Base-by-base conservation (phyloP, 2,329 filamentous ascomycete species). In the Ilyonectria mors-panacis region DNA sequence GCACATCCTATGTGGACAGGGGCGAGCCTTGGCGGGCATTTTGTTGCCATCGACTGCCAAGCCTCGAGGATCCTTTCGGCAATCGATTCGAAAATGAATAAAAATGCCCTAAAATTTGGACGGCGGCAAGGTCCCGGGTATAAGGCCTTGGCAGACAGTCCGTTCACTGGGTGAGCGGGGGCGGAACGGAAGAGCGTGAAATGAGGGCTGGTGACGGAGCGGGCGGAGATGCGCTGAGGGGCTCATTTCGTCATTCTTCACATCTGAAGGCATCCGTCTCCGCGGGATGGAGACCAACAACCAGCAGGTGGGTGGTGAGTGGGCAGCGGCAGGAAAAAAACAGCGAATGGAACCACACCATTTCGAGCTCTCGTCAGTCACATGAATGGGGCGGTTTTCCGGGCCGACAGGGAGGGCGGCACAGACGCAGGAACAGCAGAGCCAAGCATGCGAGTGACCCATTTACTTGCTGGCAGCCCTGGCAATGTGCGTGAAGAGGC, bases 191-290 rank as follows among this genome's bases (percentile, higher is more conserved):
- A 9, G 23, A 33, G 30, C 6, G 28, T 21, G 6, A 53, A 53
- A 53, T 53, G 50, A 53, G 28, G 30, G 28, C 10, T 33, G 28
- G 50, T 35, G 50, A 42, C 15, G 3, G 39, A n/a, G 15, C 5
- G 37, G 7, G 17, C n/a, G 39, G 39, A 42, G 39, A 42, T n/a
- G 39, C 17, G n/a, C 39, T 42, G 50, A 53, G 50, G 50, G 50
- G 50, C 30, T 30, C 50, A 35, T 33, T 35, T 35, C n/a, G 50
- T 53, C 28, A 33, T 53, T 45, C 44, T 45, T 45, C n/a, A 21
- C 19, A 21, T 45, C 19, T 45, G 19, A n/a, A 39, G 4, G 15
- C 12, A 17, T 21, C 44, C 44, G 44, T 6, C 44, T 45, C 8
- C 2, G 19, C 8, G 19, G 4, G 4, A 23, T 10, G n/a, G 44